These are phyloP conservation scores for Coccomyxa subellipsoidea DNA, from an alignment of 163 green algal genomes.

Conservation along the genomic window DNA sequence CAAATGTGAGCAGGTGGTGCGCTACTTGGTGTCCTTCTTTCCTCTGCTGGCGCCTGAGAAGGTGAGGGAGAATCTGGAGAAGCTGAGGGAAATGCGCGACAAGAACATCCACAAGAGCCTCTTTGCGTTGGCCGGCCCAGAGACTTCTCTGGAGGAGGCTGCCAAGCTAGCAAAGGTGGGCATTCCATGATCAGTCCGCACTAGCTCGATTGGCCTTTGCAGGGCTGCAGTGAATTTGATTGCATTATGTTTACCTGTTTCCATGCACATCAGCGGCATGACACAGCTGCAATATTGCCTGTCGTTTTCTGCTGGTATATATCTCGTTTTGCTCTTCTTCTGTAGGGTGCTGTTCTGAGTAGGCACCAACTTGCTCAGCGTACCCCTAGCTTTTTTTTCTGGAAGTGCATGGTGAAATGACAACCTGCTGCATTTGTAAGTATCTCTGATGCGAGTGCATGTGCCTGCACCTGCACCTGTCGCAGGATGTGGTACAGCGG, in stretches of 20 bases:
- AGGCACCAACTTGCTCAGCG: no score
- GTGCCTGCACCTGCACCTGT: background rate
- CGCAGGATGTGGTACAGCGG: constrained; percentile 34
- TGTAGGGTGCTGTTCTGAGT: no score
- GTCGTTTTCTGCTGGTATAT: no score
- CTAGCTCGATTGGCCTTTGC: no score
- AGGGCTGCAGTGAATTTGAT: no score
- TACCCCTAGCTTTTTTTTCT: no score
- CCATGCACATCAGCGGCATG: no score
- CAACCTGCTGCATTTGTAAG: background rate
- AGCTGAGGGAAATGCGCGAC: constrained; percentile 40
- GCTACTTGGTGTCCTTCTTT: background rate
- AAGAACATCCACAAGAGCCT: constrained; percentile 52
- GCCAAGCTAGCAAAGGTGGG: constrained; percentile 20
- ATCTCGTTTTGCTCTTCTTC: no score
- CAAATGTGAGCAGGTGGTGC: background rate
- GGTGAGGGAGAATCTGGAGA: constrained; percentile 38
- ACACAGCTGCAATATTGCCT: no score
- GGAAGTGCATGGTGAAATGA: no score
- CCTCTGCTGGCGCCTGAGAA: constrained; percentile 16
- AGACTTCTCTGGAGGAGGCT: constrained; percentile 20
- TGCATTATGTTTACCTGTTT: no score
- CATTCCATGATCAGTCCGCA: no score
- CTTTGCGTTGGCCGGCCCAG: constrained; percentile 21
- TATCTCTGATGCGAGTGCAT: background rate